These are phyloP conservation scores for Kalmanozyma brasiliensis DNA, from an alignment of 1,284 basidiomycete species.

Conservation along the genomic window DNA sequence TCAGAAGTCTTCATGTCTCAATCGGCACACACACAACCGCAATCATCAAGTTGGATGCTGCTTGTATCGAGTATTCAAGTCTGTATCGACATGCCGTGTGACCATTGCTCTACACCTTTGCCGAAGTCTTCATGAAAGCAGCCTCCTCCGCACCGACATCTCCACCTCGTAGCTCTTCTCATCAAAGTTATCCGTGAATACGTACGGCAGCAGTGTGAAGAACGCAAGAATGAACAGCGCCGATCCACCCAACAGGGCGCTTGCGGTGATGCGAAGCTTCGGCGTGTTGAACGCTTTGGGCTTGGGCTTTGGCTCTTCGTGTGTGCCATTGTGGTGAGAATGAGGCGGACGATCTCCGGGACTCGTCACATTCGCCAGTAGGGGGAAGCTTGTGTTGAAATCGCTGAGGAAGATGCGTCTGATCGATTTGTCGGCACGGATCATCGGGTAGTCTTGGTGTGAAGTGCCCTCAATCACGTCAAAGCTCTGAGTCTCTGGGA, in stretches of 20 bases:
- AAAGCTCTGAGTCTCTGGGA: slow-evolving; percentile 52
- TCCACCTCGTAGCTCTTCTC: slow-evolving; percentile 22
- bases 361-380: slow-evolving; percentile 36
- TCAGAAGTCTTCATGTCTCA: too few relatives aligned
- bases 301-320: slow-evolving; percentile 19
- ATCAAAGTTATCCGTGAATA: slow-evolving; percentile 35
- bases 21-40: too few relatives aligned
- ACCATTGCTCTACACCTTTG: too few relatives aligned
- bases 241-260: slow-evolving; percentile 38
- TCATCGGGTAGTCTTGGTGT: slow-evolving; percentile 66
- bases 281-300: slow-evolving; percentile 50
- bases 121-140: slow-evolving; percentile 28
- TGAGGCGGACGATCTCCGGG: slow-evolving; percentile 43
- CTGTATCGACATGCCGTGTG: too few relatives aligned
- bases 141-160: slow-evolving; percentile 26
- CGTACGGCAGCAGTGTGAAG: slow-evolving; percentile 36
- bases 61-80: too few relatives aligned
- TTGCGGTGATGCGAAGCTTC: slow-evolving; percentile 41
- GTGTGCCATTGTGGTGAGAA: slow-evolving; percentile 8
- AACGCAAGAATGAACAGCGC: slow-evolving; percentile 28
- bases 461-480: slow-evolving; percentile 58
- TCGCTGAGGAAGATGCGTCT: slow-evolving; percentile 52
- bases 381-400: slow-evolving; percentile 45
- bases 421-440: slow-evolving; percentile 53
- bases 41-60: too few relatives aligned